Conservation (phyloP, 169 alveolate genomes). For the Plasmodium relictum region DNA sequence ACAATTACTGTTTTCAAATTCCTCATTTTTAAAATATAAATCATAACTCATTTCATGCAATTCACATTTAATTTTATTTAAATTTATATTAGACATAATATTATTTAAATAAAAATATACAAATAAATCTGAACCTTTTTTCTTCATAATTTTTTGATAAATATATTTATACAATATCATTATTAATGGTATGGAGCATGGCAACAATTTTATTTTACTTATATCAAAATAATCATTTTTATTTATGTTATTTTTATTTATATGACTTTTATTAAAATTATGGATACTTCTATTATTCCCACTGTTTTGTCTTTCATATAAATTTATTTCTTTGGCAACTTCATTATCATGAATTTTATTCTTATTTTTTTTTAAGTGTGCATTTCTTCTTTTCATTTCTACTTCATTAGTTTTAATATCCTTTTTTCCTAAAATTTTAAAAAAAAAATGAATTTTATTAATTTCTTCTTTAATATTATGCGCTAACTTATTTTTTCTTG, state of each 20-base stretch:
- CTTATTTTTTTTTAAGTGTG: background rate
- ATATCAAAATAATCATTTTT: conserved; percentile 23
- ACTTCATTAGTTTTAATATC: background rate
- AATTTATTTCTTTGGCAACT: background rate
- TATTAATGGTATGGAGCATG: conserved; percentile 58
- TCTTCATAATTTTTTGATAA: background rate
- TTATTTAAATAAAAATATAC: conserved; percentile 50
- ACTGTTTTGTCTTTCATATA: background rate
- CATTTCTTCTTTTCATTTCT: background rate
- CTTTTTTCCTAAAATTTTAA: conserved; percentile 30
- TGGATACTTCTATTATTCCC: background rate
- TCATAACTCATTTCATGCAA: conserved; percentile 19
- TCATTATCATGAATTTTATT: background rate
- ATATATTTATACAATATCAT: conserved; percentile 45
- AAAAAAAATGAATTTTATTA: conserved; percentile 46
- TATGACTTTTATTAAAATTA: background rate
- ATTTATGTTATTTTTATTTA: conserved; percentile 21
- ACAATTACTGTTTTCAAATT: conserved; percentile 12
- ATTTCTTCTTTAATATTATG: conserved; percentile 62
- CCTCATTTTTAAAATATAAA: background rate
- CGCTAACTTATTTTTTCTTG: conserved; percentile 22
- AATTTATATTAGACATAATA: conserved; percentile 31
- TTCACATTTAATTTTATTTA: conserved; percentile 60
- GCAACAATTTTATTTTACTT: conserved; percentile 57
- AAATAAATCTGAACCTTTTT: conserved; percentile 34